A percentile compares a stretch with the other conserved stretches of the same genome.
Conservation (phyloP, 306 rosid genomes). For the Hylodesmum podocarpum region DNA sequence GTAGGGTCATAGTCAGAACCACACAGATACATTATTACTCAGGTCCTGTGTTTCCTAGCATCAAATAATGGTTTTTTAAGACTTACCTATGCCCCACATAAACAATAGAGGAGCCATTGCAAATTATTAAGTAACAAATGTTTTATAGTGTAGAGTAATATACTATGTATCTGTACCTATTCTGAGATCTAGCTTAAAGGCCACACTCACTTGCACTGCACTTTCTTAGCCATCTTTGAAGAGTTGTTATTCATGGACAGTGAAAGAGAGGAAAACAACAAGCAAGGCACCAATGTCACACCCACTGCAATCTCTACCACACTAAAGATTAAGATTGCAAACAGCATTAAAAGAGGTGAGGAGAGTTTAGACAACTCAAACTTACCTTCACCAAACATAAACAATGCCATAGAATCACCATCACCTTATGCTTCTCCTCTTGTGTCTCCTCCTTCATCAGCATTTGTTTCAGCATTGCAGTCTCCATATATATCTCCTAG, state of each 20-base stretch:
- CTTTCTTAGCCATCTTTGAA: slow-evolving; percentile 22
- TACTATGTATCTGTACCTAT: background rate
- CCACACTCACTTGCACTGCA: background rate
- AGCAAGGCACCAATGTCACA: background rate
- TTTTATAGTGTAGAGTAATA: background rate
- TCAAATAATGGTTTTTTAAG: slow-evolving; percentile 26
- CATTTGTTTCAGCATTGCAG: slow-evolving; percentile 90
- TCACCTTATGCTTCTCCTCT: slow-evolving; percentile 77
- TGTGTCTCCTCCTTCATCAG: slow-evolving; percentile 88
- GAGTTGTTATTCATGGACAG: slow-evolving; percentile 40
- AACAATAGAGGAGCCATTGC: slow-evolving; percentile 16
- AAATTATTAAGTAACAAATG: background rate
- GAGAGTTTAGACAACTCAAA: slow-evolving; percentile 30
- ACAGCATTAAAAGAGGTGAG: slow-evolving; percentile 28
- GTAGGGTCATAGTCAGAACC: slow-evolving; percentile 41
- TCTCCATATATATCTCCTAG: slow-evolving; percentile 93
- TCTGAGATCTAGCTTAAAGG: slow-evolving; percentile 30
- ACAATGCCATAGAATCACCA: slow-evolving; percentile 52
- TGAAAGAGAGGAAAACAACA: slow-evolving; percentile 36
- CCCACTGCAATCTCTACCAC: slow-evolving; percentile 33
- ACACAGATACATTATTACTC: slow-evolving; percentile 24
- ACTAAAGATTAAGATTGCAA: slow-evolving; percentile 59
- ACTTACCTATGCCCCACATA: slow-evolving; percentile 34
- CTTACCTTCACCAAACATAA: slow-evolving; percentile 51
- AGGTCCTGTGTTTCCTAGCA: slow-evolving; percentile 28